Evolutionary conservation across 228 moss, liverwort and hornwort genomes (phyloP).

Genomic region (Sphagnum magellanicum): DNA sequence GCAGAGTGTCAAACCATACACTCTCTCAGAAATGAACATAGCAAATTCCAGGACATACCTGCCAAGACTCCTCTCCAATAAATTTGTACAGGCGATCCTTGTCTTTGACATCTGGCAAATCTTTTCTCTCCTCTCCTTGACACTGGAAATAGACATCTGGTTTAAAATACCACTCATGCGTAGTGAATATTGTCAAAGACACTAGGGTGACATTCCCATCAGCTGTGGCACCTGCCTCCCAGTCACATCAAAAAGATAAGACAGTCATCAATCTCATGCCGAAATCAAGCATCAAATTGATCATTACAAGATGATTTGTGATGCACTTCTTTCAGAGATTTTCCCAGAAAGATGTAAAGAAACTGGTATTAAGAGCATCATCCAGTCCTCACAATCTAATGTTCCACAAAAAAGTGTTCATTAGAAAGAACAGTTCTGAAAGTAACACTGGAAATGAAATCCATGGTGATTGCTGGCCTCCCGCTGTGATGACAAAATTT

Average conservation of each 20-base stretch:
- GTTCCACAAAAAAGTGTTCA: no score
- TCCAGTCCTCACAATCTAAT: no score
- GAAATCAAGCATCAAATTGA: no score
- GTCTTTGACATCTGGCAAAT: slow-evolving; percentile 62
- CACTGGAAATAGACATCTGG: slow-evolving; percentile 84
- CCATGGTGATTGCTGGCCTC: no score
- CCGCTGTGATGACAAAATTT: no score
- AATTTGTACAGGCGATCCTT: slow-evolving; percentile 59
- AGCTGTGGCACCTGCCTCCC: slow-evolving; percentile 56
- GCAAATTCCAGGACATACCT: slow-evolving; percentile 33
- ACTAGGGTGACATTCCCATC: slow-evolving; percentile 90
- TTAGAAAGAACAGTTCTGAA: no score
- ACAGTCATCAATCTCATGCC: neutral
- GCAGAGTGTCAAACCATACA: neutral
- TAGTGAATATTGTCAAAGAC: slow-evolving; percentile 62
- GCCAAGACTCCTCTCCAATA: slow-evolving; percentile 83
- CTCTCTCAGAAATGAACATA: neutral
- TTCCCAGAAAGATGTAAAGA: no score
- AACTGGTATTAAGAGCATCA: no score
- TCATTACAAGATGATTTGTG: no score
- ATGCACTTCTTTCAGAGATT: no score
- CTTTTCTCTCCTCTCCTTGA: slow-evolving; percentile 52
- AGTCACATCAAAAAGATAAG: neutral
- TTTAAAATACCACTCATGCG: slow-evolving; percentile 83
- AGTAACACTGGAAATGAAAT: no score